These are phyloP conservation scores for Xylaria sp. DNA, from an alignment of 2,329 filamentous ascomycete species.

Conservation along the genomic window DNA sequence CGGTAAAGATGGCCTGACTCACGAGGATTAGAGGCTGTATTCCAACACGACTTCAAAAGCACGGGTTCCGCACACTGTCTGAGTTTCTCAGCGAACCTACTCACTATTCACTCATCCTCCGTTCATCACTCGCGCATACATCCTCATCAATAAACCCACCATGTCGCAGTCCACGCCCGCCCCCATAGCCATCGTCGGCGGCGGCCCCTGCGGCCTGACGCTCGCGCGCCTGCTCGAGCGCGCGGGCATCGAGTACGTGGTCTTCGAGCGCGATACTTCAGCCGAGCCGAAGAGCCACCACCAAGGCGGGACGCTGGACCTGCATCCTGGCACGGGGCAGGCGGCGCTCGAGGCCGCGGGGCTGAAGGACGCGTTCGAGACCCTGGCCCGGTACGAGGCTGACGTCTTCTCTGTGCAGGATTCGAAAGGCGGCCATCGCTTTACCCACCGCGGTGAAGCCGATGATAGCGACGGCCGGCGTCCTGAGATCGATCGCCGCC, in stretches of 20 bases:
- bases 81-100: neutral
- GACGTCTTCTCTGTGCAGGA: slow-evolving; percentile 21
- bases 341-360: slow-evolving; percentile 37
- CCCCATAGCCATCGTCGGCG: slow-evolving; percentile 31
- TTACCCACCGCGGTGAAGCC: neutral
- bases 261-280: slow-evolving; percentile 28
- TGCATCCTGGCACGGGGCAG: slow-evolving; percentile 40
- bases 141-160: neutral
- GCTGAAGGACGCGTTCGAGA: slow-evolving; percentile 35
- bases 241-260: slow-evolving; percentile 17
- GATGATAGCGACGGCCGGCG: neutral
- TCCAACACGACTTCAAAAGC: neutral
- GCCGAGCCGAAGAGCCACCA: neutral
- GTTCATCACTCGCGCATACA: neutral
- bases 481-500: slow-evolving; percentile 34
- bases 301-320: slow-evolving; percentile 52
- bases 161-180: slow-evolving; percentile 11
- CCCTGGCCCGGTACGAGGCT: slow-evolving; percentile 27
- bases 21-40: neutral
- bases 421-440: neutral
- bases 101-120: neutral
- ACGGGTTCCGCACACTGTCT: neutral
- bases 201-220: slow-evolving; percentile 27
- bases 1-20: neutral
- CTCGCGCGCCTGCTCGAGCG: slow-evolving; percentile 26